phyloP scores from a whole-genome alignment of 2,329 filamentous ascomycete species.

The Botrytis elliptica region DNA sequence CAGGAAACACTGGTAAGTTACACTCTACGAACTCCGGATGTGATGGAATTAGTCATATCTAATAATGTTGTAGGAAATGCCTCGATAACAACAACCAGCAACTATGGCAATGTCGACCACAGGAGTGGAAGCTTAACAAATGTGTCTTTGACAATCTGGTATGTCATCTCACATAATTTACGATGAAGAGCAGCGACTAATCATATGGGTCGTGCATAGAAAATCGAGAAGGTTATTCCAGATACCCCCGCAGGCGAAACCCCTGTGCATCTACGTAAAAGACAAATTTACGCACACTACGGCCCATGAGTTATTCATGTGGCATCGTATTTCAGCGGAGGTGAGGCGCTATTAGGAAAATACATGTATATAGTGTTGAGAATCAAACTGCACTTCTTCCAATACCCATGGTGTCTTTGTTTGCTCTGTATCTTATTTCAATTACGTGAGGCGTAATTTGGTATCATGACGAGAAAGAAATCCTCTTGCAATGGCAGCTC shows the following conservation, averaged over 20 bases:
- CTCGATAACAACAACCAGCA: constrained; percentile 98
- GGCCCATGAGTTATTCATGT: constrained; percentile 11
- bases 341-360: neutral
- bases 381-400: neutral
- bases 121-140: constrained; percentile 87
- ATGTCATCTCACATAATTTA: constrained; percentile 42
- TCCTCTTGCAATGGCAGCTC: too few species aligned
- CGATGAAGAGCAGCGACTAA: constrained; percentile 3
- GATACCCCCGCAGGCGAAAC: constrained; percentile 67
- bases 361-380: constrained; percentile 19
- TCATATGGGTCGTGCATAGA: constrained; percentile 47
- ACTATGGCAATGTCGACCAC: constrained; percentile 88
- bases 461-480: too few species aligned
- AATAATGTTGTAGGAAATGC: constrained; percentile 59
- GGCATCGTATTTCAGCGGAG: neutral
- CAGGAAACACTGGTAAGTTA: constrained; percentile 69
- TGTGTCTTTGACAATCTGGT: constrained; percentile 97
- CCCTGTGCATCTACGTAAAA: constrained; percentile 71
- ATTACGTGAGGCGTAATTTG: too few species aligned
- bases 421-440: too few species aligned
- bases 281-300: constrained; percentile 49
- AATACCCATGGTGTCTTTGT: too few species aligned
- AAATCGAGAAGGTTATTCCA: constrained; percentile 78
- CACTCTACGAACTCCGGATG: neutral
- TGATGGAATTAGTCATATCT: neutral